These are phyloP conservation scores for Podosphaera xanthii DNA, from an alignment of 2,329 filamentous ascomycete genomes.

Conservation along the genomic window DNA sequence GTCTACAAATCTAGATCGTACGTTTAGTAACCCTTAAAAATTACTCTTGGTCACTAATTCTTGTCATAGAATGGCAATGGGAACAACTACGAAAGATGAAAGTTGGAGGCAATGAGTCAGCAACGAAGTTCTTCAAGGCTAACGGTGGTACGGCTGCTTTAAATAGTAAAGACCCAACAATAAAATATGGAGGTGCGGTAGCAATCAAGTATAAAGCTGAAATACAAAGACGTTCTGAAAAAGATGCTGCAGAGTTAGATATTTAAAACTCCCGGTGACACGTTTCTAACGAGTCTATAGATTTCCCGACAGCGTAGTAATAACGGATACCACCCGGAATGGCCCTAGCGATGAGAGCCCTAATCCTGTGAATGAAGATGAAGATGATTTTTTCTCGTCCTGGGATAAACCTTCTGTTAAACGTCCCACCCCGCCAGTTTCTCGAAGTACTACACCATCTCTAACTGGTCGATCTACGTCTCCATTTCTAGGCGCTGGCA, in stretches of 20 bases:
- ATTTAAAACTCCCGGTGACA: neutral
- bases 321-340: slow-evolving; percentile 47
- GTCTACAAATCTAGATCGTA: slow-evolving; percentile 96
- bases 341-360: slow-evolving; percentile 37
- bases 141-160: slow-evolving; percentile 86
- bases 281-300: slow-evolving; percentile 24
- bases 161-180: slow-evolving; percentile 88
- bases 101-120: slow-evolving; percentile 91
- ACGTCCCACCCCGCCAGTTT: slow-evolving; percentile 79
- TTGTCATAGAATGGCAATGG: slow-evolving; percentile 74
- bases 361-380: slow-evolving; percentile 60
- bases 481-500: slow-evolving; percentile 63
- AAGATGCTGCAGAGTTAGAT: slow-evolving; percentile 63
- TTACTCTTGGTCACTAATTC: slow-evolving; percentile 8
- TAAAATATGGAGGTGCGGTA: slow-evolving; percentile 85
- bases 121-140: slow-evolving; percentile 93
- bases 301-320: slow-evolving; percentile 51
- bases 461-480: slow-evolving; percentile 61
- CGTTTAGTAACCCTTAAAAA: slow-evolving; percentile 19
- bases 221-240: slow-evolving; percentile 60
- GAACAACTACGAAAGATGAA: slow-evolving; percentile 95
- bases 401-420: slow-evolving; percentile 98
- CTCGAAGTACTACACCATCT: slow-evolving; percentile 68
- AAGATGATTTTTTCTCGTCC: slow-evolving; percentile 94
- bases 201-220: slow-evolving; percentile 97